Evolutionary conservation across 2,329 filamentous ascomycete species (phyloP).

Genomic region (Apiospora kogelbergensis): DNA sequence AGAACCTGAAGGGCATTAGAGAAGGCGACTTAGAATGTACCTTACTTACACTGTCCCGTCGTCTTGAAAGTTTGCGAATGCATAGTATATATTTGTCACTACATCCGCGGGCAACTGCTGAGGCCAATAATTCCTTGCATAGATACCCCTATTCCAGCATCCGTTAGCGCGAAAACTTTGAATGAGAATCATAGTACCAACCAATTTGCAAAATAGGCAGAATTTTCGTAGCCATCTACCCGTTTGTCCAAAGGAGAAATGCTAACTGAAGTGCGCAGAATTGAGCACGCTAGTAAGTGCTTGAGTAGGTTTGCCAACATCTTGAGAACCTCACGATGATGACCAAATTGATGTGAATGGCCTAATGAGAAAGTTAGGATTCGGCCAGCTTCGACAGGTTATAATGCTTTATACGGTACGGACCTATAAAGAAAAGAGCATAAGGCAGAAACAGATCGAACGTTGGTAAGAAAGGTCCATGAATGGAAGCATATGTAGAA

Average conservation of each 20-base stretch:
- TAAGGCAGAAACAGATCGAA: not conserved
- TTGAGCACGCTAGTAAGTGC: not conserved
- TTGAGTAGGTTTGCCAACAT: not conserved
- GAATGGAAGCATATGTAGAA: not conserved
- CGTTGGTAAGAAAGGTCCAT: not conserved
- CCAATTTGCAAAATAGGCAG: conserved; percentile 2
- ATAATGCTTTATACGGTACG: not conserved
- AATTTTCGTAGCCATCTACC: not conserved
- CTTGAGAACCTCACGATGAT: not conserved
- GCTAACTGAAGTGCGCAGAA: conserved; percentile 2
- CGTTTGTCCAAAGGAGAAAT: not conserved
- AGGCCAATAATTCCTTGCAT: conserved; percentile 56
- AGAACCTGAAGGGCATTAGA: conserved; percentile 20
- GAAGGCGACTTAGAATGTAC: not conserved
- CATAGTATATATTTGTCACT: conserved; percentile 72
- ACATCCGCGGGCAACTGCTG: conserved; percentile 66
- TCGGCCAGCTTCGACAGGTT: not conserved
- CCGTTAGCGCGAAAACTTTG: conserved; percentile 14
- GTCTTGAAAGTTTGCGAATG: conserved; percentile 46
- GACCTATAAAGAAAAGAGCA: not conserved
- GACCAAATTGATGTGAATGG: not conserved
- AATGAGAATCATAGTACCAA: not conserved
- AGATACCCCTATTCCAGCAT: not conserved
- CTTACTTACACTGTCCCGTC: conserved; percentile 44
- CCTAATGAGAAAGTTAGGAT: not conserved